Evolutionary conservation across 192 early-diverging fungal species (phyloP), one percentile per base, ranked within the genome.

Genomic region (Podochytrium sp.): DNA sequence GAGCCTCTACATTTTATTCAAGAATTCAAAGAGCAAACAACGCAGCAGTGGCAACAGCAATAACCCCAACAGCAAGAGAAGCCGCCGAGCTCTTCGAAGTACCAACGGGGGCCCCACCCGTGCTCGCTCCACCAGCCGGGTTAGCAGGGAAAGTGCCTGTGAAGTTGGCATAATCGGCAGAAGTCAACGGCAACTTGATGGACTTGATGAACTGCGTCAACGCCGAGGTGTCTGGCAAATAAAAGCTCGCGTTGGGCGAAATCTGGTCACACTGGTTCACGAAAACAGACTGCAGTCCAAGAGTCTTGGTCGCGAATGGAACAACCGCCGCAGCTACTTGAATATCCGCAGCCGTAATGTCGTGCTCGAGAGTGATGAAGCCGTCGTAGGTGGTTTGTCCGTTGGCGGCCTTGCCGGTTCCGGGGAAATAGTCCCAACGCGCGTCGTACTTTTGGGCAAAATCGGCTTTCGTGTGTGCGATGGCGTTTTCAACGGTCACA

Each of bases 351-450:
- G 20, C 64, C 10, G 37, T 68, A 51, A 78, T 73, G 47, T 84
- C 78, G 66, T 84, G 83, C 56, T 81, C 58, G n/a, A 84, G 66
- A 2, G 75, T 75, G 53, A 84, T 77, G 56, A 80, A 79, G 5
- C 83, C 83, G 18, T 68, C 60, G 50, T 65, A 65, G 16, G 33
- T 60, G 35, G 7, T 20, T 30, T 32, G 6, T 5, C 66, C 66
- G 6, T 12, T 25, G 2, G 50, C 51, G 10, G 29, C 53, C 6
- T 5, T 23, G 6, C 10, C 29, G 4, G 51, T 56, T 7, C n/a
- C 41, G 23, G 69, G 69, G 69, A 71, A 71, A 32, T 71, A 71
- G 55, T 57, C 30, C 69, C 69, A 71, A 29, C 69, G 69, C 3
- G 69, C 37, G 56, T 71, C 69, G 57, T 34, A 59, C 55, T 57